These are phyloP conservation scores for Athelia psychrophila DNA, from an alignment of 1,284 basidiomycete genomes.

Conservation along the genomic window DNA sequence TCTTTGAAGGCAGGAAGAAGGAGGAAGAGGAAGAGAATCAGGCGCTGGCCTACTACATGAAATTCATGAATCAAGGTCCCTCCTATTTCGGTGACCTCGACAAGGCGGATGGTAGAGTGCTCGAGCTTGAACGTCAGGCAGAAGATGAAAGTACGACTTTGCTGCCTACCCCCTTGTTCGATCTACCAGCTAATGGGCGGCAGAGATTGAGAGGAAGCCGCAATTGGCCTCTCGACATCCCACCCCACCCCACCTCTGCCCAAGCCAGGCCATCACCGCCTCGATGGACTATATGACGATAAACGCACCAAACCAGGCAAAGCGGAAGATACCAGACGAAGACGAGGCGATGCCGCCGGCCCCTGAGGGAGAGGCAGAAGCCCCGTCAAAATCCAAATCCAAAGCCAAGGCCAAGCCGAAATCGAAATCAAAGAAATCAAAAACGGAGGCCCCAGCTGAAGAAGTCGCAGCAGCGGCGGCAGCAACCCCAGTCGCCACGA, in stretches of 20 bases:
- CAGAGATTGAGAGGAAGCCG: slow-evolving; percentile 70
- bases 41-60: slow-evolving; percentile 78
- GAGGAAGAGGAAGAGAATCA: slow-evolving; percentile 86
- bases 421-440: slow-evolving; percentile 35
- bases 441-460: slow-evolving; percentile 19
- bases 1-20: slow-evolving; percentile 83
- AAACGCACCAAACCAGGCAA: slow-evolving; percentile 25
- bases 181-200: slow-evolving; percentile 3
- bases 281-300: slow-evolving; percentile 17
- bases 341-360: slow-evolving; percentile 37
- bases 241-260: slow-evolving; percentile 50
- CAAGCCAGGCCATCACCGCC: slow-evolving; percentile 17
- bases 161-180: not conserved
- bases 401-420: slow-evolving; percentile 24
- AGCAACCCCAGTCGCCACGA: too few relatives aligned
- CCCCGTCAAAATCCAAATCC: slow-evolving; percentile 34
- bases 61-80: slow-evolving; percentile 86
- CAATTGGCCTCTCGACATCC: slow-evolving; percentile 53
- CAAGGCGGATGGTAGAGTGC: slow-evolving; percentile 70
- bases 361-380: slow-evolving; percentile 4
- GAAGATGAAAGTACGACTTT: slow-evolving; percentile 70
- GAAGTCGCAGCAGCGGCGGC: not conserved
- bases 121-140: slow-evolving; percentile 68
- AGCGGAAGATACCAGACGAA: slow-evolving; percentile 51
- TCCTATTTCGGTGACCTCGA: slow-evolving; percentile 93